Evolutionary conservation across 2,329 filamentous ascomycete species (phyloP).

Genomic region (Lachnellula hyalina): DNA sequence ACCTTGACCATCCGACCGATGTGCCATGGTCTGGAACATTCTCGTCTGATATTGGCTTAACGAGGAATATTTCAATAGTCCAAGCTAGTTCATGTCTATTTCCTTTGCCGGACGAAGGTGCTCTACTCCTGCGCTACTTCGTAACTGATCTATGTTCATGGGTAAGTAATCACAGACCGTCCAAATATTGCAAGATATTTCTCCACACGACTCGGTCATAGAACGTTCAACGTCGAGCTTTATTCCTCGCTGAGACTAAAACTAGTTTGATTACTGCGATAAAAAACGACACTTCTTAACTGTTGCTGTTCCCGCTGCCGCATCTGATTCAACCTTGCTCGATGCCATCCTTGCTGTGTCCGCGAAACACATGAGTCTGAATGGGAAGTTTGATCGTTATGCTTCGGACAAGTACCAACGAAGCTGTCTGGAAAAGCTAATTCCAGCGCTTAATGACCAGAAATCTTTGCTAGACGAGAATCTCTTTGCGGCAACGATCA

Average conservation of each 20-base stretch:
- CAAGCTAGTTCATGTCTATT: not conserved
- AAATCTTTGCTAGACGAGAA: slow-evolving; percentile 43
- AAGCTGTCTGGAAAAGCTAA: slow-evolving; percentile 36
- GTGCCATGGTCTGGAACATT: too few species aligned
- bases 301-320: slow-evolving; percentile 48
- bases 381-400: slow-evolving; percentile 24
- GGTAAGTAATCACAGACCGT: not conserved
- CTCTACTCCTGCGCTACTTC: not conserved
- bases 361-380: slow-evolving; percentile 35
- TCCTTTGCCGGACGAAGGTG: not conserved
- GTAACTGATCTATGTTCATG: not conserved
- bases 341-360: slow-evolving; percentile 30
- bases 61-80: too few species aligned
- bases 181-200: too few species aligned
- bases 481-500: slow-evolving; percentile 49
- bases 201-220: too few species aligned
- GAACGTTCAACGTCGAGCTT: too few species aligned
- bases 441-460: slow-evolving; percentile 20
- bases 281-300: slow-evolving; percentile 42
- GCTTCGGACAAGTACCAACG: slow-evolving; percentile 44
- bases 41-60: too few species aligned
- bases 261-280: slow-evolving; percentile 17
- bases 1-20: too few species aligned
- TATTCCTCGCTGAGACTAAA: not conserved
- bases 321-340: slow-evolving; percentile 37